phyloP scores from a whole-genome alignment of 1,284 basidiomycete genomes.

The Apiotrichum porosum region DNA sequence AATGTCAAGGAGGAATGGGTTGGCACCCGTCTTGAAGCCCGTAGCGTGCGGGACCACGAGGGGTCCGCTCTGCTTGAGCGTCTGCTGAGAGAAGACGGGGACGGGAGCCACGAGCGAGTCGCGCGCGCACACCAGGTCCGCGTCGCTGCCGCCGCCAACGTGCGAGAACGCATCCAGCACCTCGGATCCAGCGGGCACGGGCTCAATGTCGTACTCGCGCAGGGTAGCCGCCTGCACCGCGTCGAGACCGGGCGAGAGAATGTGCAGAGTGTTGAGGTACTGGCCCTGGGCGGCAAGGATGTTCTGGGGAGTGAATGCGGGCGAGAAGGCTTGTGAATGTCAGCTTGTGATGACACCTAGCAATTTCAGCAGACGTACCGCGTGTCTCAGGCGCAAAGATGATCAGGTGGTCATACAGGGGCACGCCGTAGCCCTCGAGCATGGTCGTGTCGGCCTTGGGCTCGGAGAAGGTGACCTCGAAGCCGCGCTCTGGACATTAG shows the following conservation, averaged over 20 bases:
- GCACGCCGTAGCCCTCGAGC: conserved; percentile 65
- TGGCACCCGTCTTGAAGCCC: conserved; percentile 59
- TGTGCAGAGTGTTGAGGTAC: conserved; percentile 75
- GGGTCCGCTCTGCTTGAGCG: neutral
- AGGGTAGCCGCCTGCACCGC: conserved; percentile 53
- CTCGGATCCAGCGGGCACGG: conserved; percentile 1
- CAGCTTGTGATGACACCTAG: conserved; percentile 55
- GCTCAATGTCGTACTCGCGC: conserved; percentile 56
- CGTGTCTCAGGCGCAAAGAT: conserved; percentile 76
- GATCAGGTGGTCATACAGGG: conserved; percentile 75
- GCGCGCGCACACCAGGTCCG: conserved; percentile 54
- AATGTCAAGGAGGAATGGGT: conserved; percentile 77
- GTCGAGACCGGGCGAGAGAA: conserved; percentile 60
- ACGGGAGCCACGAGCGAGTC: conserved; percentile 69
- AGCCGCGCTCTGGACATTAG: conserved; percentile 70
- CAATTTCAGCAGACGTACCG: conserved; percentile 52
- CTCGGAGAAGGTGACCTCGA: conserved; percentile 73
- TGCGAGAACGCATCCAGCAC: conserved; percentile 49
- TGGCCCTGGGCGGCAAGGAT: conserved; percentile 68
- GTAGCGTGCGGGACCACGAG: conserved; percentile 13
- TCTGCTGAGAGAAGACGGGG: conserved; percentile 15
- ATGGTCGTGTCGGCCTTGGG: conserved; percentile 65
- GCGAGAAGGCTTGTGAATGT: conserved; percentile 42
- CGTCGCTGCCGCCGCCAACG: conserved; percentile 9
- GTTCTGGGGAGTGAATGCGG: conserved; percentile 67